A percentile compares a stretch with the other conserved stretches of the same genome.
These are phyloP conservation scores for Ophioceras dolichostomum DNA, from an alignment of 2,329 filamentous ascomycete species.

Conservation along the genomic window DNA sequence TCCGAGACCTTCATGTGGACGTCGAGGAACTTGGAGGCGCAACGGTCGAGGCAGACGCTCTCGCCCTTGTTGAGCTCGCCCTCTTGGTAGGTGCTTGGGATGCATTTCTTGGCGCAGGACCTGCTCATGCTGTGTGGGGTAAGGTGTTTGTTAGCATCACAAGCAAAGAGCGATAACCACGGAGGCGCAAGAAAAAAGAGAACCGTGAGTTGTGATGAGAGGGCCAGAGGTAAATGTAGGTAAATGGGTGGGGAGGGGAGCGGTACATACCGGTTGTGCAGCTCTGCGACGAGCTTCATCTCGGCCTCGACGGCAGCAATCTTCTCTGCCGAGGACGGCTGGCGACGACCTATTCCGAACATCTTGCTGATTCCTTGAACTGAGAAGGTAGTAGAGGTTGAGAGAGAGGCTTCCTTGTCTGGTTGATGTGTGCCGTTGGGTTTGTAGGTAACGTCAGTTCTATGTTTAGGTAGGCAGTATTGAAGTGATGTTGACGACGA, in stretches of 20 bases:
- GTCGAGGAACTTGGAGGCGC: constrained; percentile 96
- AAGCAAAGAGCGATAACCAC: neutral
- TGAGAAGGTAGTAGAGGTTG: constrained; percentile 1
- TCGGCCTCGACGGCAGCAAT: constrained; percentile 93
- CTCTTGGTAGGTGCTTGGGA: constrained; percentile 87
- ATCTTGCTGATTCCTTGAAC: constrained; percentile 11
- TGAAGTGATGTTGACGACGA: neutral
- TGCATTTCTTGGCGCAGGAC: constrained; percentile 88
- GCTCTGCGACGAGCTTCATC: constrained; percentile 89
- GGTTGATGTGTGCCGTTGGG: neutral
- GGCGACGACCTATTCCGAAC: constrained; percentile 44
- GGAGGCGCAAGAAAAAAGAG: neutral
- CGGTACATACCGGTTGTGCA: constrained; percentile 74
- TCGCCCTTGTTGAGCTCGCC: constrained; percentile 97
- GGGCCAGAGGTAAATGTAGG: neutral
- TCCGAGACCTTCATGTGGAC: constrained; percentile 96
- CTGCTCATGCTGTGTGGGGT: constrained; percentile 54
- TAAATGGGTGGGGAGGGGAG: constrained; percentile 2
- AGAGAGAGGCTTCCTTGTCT: too few species aligned
- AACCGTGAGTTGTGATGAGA: too few species aligned
- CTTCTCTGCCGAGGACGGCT: constrained; percentile 93
- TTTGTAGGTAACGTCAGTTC: too few species aligned
- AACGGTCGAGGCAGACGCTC: constrained; percentile 94
- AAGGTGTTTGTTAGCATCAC: neutral
- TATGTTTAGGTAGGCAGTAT: neutral